Evolutionary conservation across 331 rosid species (phyloP).

Genomic region (Saraca asoca): DNA sequence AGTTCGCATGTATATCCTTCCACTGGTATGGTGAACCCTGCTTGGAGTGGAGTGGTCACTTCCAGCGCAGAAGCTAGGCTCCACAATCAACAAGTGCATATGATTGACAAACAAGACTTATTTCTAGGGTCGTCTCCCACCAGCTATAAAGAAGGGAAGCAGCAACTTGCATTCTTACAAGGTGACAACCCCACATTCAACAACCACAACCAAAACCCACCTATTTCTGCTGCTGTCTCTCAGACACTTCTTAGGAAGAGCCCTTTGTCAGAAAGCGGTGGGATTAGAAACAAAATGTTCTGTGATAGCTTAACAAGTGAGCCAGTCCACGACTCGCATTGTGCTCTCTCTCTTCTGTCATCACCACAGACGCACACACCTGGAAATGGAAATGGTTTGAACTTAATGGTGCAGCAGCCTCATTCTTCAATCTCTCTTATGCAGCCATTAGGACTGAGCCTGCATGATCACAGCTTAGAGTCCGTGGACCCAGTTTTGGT

Average conservation of each 20-base stretch:
- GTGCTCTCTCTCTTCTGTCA: constrained; percentile 99
- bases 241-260: constrained; percentile 45
- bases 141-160: constrained; percentile 54
- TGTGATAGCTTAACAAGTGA: constrained; percentile 49
- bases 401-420: constrained; percentile 53
- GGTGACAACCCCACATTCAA: constrained; percentile 24
- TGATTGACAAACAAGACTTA: constrained; percentile 57
- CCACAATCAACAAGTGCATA: constrained; percentile 48
- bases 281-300: constrained; percentile 48
- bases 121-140: constrained; percentile 57
- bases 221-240: constrained; percentile 36
- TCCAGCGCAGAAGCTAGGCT: constrained; percentile 53
- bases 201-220: constrained; percentile 45
- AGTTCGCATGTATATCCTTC: constrained; percentile 70
- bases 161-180: constrained; percentile 54
- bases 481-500: constrained; percentile 64
- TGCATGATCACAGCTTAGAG: constrained; percentile 53
- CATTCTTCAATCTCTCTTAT: constrained; percentile 50
- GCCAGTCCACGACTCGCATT: constrained; percentile 52
- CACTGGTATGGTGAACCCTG: constrained; percentile 52
- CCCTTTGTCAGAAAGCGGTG: constrained; percentile 49
- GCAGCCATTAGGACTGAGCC: constrained; percentile 59
- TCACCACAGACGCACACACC: constrained; percentile 72
- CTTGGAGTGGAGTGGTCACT: constrained; percentile 56
- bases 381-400: constrained; percentile 50